These are phyloP conservation scores for Cynara cardunculus DNA, from an alignment of 129 eudicot species.

Conservation along the genomic window DNA sequence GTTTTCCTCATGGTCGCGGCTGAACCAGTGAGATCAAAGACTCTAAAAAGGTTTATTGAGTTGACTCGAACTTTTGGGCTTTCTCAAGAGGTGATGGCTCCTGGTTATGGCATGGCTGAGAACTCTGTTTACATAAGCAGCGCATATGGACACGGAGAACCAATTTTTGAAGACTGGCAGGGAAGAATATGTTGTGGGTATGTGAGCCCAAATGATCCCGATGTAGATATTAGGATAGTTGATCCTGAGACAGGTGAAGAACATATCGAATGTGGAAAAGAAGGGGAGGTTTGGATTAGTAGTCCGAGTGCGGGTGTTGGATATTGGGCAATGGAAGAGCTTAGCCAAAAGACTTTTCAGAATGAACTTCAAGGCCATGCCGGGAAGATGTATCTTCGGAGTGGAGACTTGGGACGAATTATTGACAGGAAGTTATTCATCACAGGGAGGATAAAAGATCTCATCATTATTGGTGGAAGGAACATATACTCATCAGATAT, in stretches of 20 bases:
- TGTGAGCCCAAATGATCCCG: slow-evolving; percentile 29
- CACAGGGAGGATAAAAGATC: slow-evolving; percentile 46
- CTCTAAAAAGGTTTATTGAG: slow-evolving; percentile 40
- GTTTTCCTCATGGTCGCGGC: slow-evolving; percentile 51
- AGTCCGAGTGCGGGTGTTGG: slow-evolving; percentile 49
- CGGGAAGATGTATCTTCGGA: slow-evolving; percentile 35
- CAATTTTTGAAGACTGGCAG: slow-evolving; percentile 41
- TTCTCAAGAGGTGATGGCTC: slow-evolving; percentile 45
- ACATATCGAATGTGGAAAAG: slow-evolving; percentile 33
- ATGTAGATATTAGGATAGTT: slow-evolving; percentile 35
- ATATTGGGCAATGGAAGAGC: slow-evolving; percentile 46
- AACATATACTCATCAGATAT: slow-evolving; percentile 45
- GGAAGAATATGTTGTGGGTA: slow-evolving; percentile 51
- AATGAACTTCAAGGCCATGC: slow-evolving; percentile 19
- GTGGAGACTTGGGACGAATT: slow-evolving; percentile 46
- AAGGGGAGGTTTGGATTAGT: slow-evolving; percentile 50
- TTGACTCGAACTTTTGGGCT: slow-evolving; percentile 41
- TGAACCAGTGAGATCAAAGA: slow-evolving; percentile 43
- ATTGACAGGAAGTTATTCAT: slow-evolving; percentile 35
- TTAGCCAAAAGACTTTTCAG: slow-evolving; percentile 34
- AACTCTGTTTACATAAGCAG: slow-evolving; percentile 39
- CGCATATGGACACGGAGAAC: slow-evolving; percentile 38
- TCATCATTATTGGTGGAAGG: slow-evolving; percentile 45
- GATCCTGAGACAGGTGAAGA: slow-evolving; percentile 42
- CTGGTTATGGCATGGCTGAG: slow-evolving; percentile 54